Evolutionary conservation across 2,329 filamentous ascomycete species (phyloP).

Genomic region (Epichloe amarillans): DNA sequence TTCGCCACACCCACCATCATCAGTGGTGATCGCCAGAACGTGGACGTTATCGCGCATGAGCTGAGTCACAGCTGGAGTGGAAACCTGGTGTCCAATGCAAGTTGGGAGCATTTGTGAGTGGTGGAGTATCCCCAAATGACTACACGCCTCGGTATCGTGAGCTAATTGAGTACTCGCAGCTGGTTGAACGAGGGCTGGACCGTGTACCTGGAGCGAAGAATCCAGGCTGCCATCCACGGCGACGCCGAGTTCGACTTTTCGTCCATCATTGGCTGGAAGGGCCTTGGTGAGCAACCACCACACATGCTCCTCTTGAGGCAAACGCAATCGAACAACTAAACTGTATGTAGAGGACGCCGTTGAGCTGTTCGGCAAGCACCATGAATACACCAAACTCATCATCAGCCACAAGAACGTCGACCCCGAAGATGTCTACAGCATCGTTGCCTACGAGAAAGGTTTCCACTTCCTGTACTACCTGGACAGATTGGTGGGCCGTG

Average conservation of each 20-base stretch:
- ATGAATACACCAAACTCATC: constrained; percentile 87
- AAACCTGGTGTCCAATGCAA: constrained; percentile 66
- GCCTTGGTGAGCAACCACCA: constrained; percentile 38
- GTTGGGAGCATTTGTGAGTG: constrained; percentile 66
- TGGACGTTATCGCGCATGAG: constrained; percentile 92
- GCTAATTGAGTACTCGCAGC: constrained; percentile 19
- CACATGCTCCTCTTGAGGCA: not conserved
- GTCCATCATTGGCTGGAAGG: constrained; percentile 91
- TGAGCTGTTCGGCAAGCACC: constrained; percentile 63
- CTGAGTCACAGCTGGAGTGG: constrained; percentile 71
- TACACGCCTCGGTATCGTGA: not conserved
- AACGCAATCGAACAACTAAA: not conserved
- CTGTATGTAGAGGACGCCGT: constrained; percentile 53
- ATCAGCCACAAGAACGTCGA: constrained; percentile 80
- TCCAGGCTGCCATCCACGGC: constrained; percentile 64
- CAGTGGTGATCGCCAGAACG: constrained; percentile 77
- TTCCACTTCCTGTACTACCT: constrained; percentile 90
- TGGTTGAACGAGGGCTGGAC: constrained; percentile 81
- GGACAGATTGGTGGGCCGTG: constrained; percentile 69
- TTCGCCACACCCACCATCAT: constrained; percentile 93
- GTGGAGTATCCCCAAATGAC: not conserved
- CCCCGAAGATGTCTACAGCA: constrained; percentile 90
- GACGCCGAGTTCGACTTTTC: constrained; percentile 84
- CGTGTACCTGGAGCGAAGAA: constrained; percentile 80
- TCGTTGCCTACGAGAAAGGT: constrained; percentile 89